These are phyloP conservation scores for Maudiozyma serrabonitensis DNA, from an alignment of 805 yeast species.

Conservation along the genomic window DNA sequence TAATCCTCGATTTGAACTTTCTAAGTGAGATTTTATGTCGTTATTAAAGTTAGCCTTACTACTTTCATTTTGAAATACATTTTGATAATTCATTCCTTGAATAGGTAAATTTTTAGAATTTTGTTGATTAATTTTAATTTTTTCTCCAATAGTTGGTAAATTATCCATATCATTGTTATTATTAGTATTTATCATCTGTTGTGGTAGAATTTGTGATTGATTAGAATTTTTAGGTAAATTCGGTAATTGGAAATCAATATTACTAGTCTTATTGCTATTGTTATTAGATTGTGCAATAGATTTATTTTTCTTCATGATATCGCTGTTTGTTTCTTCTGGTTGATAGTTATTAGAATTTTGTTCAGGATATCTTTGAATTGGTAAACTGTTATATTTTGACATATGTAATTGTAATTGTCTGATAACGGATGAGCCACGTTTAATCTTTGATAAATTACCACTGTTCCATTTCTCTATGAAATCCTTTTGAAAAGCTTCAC, in stretches of 20 bases:
- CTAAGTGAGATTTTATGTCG: background rate
- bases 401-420: constrained; percentile 71
- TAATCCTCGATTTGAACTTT: background rate
- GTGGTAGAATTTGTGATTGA: background rate
- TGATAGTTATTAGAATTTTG: constrained; percentile 1
- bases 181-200: background rate
- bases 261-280: background rate
- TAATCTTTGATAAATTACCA: constrained; percentile 63
- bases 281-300: background rate
- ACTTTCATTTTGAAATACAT: background rate
- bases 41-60: background rate
- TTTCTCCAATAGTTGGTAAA: background rate
- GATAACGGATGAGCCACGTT: constrained; percentile 74
- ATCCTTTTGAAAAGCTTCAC: constrained; percentile 74
- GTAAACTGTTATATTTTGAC: constrained; percentile 36
- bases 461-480: constrained; percentile 69
- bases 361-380: constrained; percentile 25
- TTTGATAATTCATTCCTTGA: background rate
- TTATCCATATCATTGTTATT: background rate
- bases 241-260: background rate
- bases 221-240: background rate
- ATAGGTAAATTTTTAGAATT: background rate
- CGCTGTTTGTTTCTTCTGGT: background rate
- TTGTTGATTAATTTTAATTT: background rate
- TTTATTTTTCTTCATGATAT: no score